These are phyloP conservation scores for Yarrowia sp. DNA, from an alignment of 805 yeast genomes.

Conservation along the genomic window DNA sequence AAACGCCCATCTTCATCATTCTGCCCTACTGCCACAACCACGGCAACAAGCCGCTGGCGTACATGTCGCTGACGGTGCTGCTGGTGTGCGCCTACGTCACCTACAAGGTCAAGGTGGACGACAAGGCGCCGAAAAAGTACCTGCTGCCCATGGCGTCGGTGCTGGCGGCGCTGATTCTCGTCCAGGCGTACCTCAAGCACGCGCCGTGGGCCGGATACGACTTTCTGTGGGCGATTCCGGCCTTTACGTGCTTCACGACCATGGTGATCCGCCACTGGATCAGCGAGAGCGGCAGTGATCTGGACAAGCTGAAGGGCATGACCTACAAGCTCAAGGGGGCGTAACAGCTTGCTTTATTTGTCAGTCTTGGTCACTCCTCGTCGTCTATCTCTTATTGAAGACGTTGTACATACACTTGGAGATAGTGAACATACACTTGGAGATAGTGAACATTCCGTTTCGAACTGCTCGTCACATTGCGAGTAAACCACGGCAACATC, in stretches of 20 bases:
- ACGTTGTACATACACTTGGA: no score
- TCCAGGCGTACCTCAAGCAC: constrained; percentile 33
- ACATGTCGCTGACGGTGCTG: constrained; percentile 35
- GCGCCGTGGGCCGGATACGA: constrained; percentile 36
- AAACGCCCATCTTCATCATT: constrained; percentile 38
- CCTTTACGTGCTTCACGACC: constrained; percentile 32
- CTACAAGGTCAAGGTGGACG: constrained; percentile 27
- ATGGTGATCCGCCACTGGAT: constrained; percentile 36
- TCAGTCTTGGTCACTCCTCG: no score
- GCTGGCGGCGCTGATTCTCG: constrained; percentile 32
- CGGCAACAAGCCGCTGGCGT: constrained; percentile 33
- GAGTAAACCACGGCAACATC: no score
- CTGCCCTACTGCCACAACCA: constrained; percentile 34
- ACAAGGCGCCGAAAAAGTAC: constrained; percentile 19
- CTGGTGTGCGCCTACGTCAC: constrained; percentile 33
- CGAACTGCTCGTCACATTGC: no score
- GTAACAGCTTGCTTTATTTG: no score
- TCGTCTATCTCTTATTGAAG: no score
- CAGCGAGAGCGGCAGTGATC: constrained; percentile 30
- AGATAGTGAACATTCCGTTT: no score
- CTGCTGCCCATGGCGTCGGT: constrained; percentile 29
- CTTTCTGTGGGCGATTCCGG: constrained; percentile 38
- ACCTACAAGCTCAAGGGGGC: constrained; percentile 37
- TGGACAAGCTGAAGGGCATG: constrained; percentile 26
- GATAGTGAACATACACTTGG: no score